Percentiles rank a stretch among this genome's conserved stretches.
These are phyloP conservation scores for Mycena rebaudengoi DNA, from an alignment of 768 basidiomycete genomes.

Conservation along the genomic window DNA sequence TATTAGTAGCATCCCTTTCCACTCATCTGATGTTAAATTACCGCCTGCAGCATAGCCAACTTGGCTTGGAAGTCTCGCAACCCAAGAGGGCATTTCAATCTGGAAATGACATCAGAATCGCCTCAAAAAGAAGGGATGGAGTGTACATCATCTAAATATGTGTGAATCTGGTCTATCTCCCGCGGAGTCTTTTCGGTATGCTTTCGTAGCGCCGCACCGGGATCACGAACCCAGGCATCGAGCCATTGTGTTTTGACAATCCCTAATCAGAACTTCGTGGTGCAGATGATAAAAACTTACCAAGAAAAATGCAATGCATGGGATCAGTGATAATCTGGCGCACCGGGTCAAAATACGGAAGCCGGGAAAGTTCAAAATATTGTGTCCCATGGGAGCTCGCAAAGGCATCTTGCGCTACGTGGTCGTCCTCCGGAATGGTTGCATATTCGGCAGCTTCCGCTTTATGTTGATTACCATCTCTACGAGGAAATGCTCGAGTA, in stretches of 20 bases:
- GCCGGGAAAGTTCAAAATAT: slow-evolving; percentile 29
- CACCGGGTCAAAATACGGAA: slow-evolving; percentile 35
- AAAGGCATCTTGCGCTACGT: slow-evolving; percentile 17
- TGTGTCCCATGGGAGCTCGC: slow-evolving; percentile 23
- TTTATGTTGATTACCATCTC: neutral
- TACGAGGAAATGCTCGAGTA: neutral
- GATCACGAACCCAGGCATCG: neutral
- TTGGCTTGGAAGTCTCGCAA: too few species aligned
- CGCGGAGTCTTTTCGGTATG: slow-evolving; percentile 9
- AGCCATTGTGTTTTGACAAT: neutral
- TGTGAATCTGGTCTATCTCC: slow-evolving; percentile 31
- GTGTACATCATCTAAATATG: slow-evolving; percentile 21
- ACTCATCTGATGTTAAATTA: too few species aligned
- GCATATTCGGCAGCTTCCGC: neutral
- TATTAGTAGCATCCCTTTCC: too few species aligned
- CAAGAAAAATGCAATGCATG: slow-evolving; percentile 30
- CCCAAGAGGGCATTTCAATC: too few species aligned
- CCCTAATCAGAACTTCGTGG: neutral
- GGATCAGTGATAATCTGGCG: slow-evolving; percentile 35
- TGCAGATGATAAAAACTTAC: neutral
- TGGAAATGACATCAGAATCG: too few species aligned
- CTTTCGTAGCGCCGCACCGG: neutral
- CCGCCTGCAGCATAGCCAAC: too few species aligned
- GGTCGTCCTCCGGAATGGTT: neutral
- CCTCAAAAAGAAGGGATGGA: too few species aligned